Percentiles rank a stretch among this genome's conserved stretches.
These are phyloP conservation scores for Umbelopsis ramanniana DNA, from an alignment of 192 early-diverging fungal species.

Conservation along the genomic window DNA sequence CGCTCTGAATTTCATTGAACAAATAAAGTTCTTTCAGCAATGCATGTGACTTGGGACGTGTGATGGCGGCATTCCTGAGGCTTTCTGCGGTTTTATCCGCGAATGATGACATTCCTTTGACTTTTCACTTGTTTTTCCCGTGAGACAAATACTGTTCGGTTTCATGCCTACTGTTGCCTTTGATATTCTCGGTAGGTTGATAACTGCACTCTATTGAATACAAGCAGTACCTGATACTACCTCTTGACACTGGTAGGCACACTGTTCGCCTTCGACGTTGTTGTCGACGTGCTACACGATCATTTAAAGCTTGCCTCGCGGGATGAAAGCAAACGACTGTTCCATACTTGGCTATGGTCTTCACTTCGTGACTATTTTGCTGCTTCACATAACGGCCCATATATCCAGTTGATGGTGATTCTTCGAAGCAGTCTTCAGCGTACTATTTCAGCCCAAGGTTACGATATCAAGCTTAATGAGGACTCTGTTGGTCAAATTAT, in stretches of 20 bases:
- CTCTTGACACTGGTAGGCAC: slow-evolving; percentile 21
- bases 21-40: too few species aligned
- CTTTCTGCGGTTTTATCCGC: too few species aligned
- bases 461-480: not conserved
- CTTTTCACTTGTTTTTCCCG: not conserved
- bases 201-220: not conserved
- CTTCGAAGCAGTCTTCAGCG: slow-evolving; percentile 10
- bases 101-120: slow-evolving; percentile 5
- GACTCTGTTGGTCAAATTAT: slow-evolving; percentile 15
- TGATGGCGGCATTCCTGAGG: too few species aligned
- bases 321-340: not conserved
- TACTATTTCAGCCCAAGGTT: not conserved
- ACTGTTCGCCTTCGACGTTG: slow-evolving; percentile 25
- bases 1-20: too few species aligned
- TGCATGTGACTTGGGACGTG: too few species aligned
- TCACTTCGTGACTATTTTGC: slow-evolving; percentile 32
- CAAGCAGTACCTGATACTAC: not conserved
- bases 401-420: slow-evolving; percentile 22
- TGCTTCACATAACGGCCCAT: slow-evolving; percentile 31
- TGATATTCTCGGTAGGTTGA: slow-evolving; percentile 30
- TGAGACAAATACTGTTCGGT: not conserved
- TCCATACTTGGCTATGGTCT: slow-evolving; percentile 27
- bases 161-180: slow-evolving; percentile 37
- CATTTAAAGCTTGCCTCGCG: not conserved
- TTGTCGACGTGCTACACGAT: not conserved